Evolutionary conservation across 352 stramenopile species (phyloP), one percentile per base, ranked within the genome.

Genomic region (Phytophthora pistaciae): DNA sequence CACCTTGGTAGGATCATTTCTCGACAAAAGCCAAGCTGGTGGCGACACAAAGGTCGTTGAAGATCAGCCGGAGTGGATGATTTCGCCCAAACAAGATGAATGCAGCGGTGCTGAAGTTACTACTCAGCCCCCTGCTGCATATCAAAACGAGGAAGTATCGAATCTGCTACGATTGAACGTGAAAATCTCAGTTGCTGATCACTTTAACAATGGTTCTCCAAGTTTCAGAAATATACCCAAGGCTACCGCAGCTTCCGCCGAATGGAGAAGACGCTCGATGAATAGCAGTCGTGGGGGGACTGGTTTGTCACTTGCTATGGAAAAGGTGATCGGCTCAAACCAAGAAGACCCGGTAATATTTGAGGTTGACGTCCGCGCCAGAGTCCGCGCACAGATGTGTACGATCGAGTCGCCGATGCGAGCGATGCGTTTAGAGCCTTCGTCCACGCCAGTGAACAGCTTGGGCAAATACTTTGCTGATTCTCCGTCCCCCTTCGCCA

Each of bases 361-460:
- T 48, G 63, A 76, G 63, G 40, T 72, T 42, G 68, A 76, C 40
- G 68, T 76, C 11, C 63, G 68, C 23, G 31, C 64, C 20, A 46
- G 64, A 52, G 64, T 76, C 60, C 62, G 58, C 9, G 65, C 70
- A 13, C 57, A 75, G 46, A 77, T 81, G 73, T 74, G 25, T 7
- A 54, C 36, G 14, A 53, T 60, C 7, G 56, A 46, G 3, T 82
- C 80, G 2, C 82, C 82, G 4, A 74, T 90, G 55, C 73, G 83
- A 38, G 70, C 78, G 16, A 85, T 91, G 27, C 75, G 80, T 8
- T 67, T 91, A 10, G 70, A 77, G 23, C 70, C 77, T 48, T 86
- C 80, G 1, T 60, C 66, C 1, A 73, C 46, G 29, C 70, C 74
- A 62, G 54, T 76, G 3, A 75, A 89, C 25, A 74, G 66, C 13